Percentiles rank a stretch among this genome's conserved stretches.
Evolutionary conservation across 805 yeast species (phyloP).

Genomic region (Schizosaccharomyces lindneri): DNA sequence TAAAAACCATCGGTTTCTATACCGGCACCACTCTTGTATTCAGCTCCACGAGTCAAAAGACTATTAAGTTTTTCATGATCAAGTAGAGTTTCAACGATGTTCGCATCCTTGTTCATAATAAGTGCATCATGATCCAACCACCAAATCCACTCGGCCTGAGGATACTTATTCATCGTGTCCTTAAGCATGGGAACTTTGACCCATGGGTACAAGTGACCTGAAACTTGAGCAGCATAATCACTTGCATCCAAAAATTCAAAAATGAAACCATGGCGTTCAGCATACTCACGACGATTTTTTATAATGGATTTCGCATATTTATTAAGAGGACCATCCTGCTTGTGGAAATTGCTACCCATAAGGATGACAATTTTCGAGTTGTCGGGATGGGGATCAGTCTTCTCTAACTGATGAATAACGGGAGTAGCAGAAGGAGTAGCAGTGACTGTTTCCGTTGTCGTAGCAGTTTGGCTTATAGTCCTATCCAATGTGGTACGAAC

Average conservation of each 20-base stretch:
- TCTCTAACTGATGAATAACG: background rate
- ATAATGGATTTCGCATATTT: background rate
- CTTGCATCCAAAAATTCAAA: background rate
- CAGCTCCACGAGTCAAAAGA: slow-evolving; percentile 8
- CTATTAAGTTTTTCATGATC: slow-evolving; percentile 10
- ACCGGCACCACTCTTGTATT: slow-evolving; percentile 4
- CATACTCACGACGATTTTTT: background rate
- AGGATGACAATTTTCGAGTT: background rate
- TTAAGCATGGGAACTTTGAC: slow-evolving; percentile 14
- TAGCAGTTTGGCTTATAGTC: background rate
- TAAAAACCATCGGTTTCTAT: slow-evolving; percentile 5
- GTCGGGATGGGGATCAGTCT: background rate
- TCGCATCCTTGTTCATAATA: slow-evolving; percentile 13
- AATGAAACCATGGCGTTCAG: background rate
- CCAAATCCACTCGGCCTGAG: slow-evolving; percentile 18
- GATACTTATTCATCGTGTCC: slow-evolving; percentile 13
- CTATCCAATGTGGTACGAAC: background rate
- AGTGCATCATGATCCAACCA: slow-evolving; percentile 17
- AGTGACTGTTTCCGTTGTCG: background rate
- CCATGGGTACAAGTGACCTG: slow-evolving; percentile 11
- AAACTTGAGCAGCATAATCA: background rate
- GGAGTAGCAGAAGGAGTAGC: background rate
- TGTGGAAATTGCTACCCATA: background rate
- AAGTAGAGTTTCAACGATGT: slow-evolving; percentile 12
- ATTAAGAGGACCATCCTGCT: background rate